Percentiles rank a stretch among this genome's conserved stretches.
These are phyloP conservation scores for Malassezia globosa DNA, from an alignment of 1,284 basidiomycete species.

Conservation along the genomic window DNA sequence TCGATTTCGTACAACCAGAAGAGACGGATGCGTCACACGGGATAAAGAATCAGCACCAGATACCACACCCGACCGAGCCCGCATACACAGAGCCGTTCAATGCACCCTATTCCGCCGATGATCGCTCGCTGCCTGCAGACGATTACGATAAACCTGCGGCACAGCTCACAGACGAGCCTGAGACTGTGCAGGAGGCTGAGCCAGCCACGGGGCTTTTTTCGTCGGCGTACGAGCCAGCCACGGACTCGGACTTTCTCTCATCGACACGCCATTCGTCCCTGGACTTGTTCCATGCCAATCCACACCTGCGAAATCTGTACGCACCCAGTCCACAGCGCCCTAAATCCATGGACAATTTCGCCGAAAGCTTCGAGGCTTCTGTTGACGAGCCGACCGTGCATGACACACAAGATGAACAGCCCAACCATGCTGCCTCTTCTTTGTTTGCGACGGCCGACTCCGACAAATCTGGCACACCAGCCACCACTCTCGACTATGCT, in stretches of 20 bases:
- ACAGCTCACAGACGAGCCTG: background rate
- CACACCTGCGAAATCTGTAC: background rate
- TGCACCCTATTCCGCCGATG: background rate
- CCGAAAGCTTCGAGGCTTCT: background rate
- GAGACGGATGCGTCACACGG: no score
- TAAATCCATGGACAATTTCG: background rate
- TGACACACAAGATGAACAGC: background rate
- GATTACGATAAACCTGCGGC: background rate
- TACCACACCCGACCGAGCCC: background rate
- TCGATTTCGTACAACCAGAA: background rate
- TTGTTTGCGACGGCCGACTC: background rate
- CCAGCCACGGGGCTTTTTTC: background rate
- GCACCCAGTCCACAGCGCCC: slow-evolving; percentile 1
- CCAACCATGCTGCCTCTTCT: background rate
- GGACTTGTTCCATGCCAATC: background rate
- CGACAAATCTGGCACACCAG: background rate
- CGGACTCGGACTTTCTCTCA: background rate
- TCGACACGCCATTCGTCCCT: background rate
- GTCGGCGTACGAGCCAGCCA: background rate
- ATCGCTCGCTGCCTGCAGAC: background rate
- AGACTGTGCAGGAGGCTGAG: background rate
- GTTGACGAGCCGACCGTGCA: background rate
- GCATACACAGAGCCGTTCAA: background rate
- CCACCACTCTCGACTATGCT: background rate
- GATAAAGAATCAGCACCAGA: no score